Percentiles rank a stretch among this genome's conserved stretches.
Evolutionary conservation across 2,329 filamentous ascomycete species (phyloP).

Genomic region (Aspergillus sp.): DNA sequence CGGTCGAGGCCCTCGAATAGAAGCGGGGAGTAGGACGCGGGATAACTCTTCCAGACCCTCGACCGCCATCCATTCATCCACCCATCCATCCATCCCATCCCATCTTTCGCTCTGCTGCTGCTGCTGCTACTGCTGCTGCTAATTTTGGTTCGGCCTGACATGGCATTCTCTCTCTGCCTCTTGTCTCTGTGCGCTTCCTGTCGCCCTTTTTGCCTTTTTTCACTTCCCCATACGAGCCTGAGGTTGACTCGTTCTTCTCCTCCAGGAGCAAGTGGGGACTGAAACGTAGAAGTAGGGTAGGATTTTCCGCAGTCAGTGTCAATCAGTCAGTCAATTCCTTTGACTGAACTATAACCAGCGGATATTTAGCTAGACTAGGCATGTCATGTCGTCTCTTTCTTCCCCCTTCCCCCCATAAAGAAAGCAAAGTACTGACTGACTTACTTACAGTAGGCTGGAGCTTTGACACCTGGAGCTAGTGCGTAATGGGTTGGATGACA

Average conservation of each 20-base stretch:
- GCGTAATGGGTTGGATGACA: neutral
- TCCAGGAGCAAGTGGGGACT: too few species aligned
- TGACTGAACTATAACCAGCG: too few species aligned
- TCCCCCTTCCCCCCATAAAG: too few species aligned
- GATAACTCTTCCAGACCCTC: slow-evolving; percentile 17
- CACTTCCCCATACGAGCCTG: too few species aligned
- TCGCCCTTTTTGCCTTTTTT: neutral
- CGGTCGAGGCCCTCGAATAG: slow-evolving; percentile 27
- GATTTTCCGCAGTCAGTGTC: too few species aligned
- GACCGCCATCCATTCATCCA: neutral
- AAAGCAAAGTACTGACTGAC: too few species aligned
- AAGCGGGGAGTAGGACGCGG: slow-evolving; percentile 22
- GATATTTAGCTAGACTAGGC: too few species aligned
- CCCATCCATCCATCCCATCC: too few species aligned
- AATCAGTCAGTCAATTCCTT: too few species aligned
- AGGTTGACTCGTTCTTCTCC: neutral
- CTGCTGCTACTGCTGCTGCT: slow-evolving; percentile 14
- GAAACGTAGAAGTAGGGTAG: too few species aligned
- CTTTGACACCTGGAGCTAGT: neutral
- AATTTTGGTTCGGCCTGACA: slow-evolving; percentile 21
- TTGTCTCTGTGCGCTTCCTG: neutral
- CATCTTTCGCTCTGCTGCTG: slow-evolving; percentile 9
- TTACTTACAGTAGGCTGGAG: neutral
- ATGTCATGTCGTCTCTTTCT: too few species aligned
- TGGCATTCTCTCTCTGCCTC: slow-evolving; percentile 8